These are phyloP conservation scores for Saraca asoca DNA, from an alignment of 331 rosid genomes.

Conservation along the genomic window DNA sequence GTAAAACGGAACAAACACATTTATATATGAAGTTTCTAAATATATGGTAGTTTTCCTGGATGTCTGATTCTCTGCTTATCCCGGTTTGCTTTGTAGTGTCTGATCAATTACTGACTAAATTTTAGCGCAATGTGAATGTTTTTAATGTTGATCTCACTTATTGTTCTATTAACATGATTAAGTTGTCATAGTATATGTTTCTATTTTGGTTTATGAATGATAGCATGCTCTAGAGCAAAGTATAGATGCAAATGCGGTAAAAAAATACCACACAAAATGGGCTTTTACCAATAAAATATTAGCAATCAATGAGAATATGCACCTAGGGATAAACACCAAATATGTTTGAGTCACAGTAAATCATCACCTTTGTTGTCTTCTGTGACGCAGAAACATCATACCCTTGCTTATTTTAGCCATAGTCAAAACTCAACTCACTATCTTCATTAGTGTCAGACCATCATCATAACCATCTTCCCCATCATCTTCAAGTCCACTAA, in stretches of 20 bases:
- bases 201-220: neutral
- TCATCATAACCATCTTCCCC: constrained; percentile 46
- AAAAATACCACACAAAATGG: constrained; percentile 1
- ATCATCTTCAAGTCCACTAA: constrained; percentile 73
- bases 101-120: too few relatives aligned
- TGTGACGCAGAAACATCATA: constrained; percentile 53
- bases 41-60: too few relatives aligned
- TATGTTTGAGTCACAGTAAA: constrained; percentile 17
- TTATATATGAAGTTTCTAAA: too few relatives aligned
- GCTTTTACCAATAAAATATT: constrained; percentile 7
- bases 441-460: neutral
- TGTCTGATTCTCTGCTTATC: too few relatives aligned
- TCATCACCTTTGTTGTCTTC: constrained; percentile 71
- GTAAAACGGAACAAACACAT: too few relatives aligned
- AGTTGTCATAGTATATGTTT: too few relatives aligned
- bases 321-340: constrained; percentile 24
- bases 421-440: constrained; percentile 77
- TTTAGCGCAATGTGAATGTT: too few relatives aligned
- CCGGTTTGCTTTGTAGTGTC: too few relatives aligned
- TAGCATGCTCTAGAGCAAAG: constrained; percentile 7
- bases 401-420: constrained; percentile 55
- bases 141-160: too few relatives aligned
- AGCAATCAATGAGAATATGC: constrained; percentile 2
- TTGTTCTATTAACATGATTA: too few relatives aligned
- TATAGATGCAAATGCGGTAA: constrained; percentile 15